A percentile compares a stretch with the other conserved stretches of the same genome.
phyloP scores from a whole-genome alignment of 1,284 basidiomycete genomes.

The Hymenochaete sp. region DNA sequence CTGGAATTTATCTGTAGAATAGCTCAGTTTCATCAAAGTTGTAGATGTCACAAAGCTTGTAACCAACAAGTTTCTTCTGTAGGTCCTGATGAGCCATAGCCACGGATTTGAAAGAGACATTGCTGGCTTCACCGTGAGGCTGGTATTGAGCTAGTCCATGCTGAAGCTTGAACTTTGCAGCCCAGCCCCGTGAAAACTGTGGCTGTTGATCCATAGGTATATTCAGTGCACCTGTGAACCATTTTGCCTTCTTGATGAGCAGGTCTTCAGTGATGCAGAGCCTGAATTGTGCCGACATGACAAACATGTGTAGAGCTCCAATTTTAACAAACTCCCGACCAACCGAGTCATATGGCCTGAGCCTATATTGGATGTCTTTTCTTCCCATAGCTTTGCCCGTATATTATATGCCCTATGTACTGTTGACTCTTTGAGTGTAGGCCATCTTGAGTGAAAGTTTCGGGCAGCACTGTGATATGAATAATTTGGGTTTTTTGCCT shows the following conservation, averaged over 20 bases:
- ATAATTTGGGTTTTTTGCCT: too few relatives aligned
- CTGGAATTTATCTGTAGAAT: conserved; percentile 1
- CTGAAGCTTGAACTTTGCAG: not conserved
- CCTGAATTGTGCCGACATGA: not conserved
- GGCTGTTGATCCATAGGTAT: not conserved
- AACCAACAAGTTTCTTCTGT: conserved; percentile 21
- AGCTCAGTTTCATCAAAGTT: conserved; percentile 7
- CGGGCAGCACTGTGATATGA: not conserved
- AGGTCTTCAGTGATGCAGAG: not conserved
- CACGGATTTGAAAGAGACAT: conserved; percentile 25
- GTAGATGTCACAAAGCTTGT: conserved; percentile 15
- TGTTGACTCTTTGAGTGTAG: not conserved
- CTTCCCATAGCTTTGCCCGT: not conserved
- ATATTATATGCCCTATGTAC: not conserved
- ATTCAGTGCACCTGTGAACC: not conserved
- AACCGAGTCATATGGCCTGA: not conserved
- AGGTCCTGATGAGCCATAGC: conserved; percentile 20
- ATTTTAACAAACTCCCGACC: not conserved
- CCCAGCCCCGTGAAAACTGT: conserved; percentile 1
- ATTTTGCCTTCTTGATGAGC: not conserved
- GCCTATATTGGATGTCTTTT: not conserved
- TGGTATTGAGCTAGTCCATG: conserved; percentile 1
- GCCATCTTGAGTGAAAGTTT: not conserved
- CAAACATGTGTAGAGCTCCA: not conserved
- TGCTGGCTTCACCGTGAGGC: conserved; percentile 33